Evolutionary conservation across 129 eudicot genomes (phyloP).

Genomic region (Flaveria sonorensis): DNA sequence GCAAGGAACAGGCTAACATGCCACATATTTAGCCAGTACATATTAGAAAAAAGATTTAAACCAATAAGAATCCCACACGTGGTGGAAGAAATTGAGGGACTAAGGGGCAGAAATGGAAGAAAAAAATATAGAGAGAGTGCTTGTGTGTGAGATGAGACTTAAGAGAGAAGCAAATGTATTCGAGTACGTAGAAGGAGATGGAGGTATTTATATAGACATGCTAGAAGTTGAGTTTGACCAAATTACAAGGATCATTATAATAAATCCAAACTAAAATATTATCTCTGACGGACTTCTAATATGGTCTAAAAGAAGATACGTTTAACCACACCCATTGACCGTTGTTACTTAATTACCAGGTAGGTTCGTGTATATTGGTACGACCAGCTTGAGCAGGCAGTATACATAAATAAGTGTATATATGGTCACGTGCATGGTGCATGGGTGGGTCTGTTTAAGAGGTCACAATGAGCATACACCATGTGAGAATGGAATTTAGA

Average conservation of each 20-base stretch:
- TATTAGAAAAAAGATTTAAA: background rate
- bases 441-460: conserved; percentile 34
- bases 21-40: conserved; percentile 45
- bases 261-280: too few relatives aligned
- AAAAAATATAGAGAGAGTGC: background rate
- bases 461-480: conserved; percentile 26
- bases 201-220: conserved; percentile 64
- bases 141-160: conserved; percentile 27
- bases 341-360: conserved; percentile 25
- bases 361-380: conserved; percentile 39
- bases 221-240: conserved; percentile 44
- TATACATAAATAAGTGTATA: conserved; percentile 13
- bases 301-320: too few relatives aligned
- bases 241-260: too few relatives aligned
- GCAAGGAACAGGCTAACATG: conserved; percentile 39
- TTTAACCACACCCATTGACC: too few relatives aligned
- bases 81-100: background rate
- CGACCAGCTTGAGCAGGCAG: conserved; percentile 35
- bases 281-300: too few relatives aligned
- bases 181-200: conserved; percentile 41
- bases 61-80: conserved; percentile 2
- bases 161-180: conserved; percentile 48
- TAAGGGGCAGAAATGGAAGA: too few relatives aligned
- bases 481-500: conserved; percentile 26
- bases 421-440: conserved; percentile 24